Conservation (phyloP, 805 yeast genomes). For the Blastobotrys parvus region DNA sequence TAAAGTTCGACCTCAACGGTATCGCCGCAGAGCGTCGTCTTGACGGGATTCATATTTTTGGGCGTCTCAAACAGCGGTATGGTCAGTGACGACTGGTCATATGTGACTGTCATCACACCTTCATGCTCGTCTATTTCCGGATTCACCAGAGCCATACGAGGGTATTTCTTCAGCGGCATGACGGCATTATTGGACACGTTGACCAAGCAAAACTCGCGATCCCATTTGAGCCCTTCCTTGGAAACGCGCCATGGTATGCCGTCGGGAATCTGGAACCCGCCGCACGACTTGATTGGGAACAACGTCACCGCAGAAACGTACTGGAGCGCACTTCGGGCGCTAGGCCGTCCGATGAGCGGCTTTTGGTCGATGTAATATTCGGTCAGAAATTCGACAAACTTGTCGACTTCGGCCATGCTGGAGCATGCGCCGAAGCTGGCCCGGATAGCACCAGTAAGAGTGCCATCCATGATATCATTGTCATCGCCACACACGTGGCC, state of each 20-base stretch:
- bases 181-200: slow-evolving; percentile 24
- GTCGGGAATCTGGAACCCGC: slow-evolving; percentile 25
- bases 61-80: slow-evolving; percentile 6
- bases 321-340: background rate
- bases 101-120: background rate
- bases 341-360: background rate
- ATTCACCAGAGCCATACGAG: slow-evolving; percentile 30
- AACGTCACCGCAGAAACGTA: slow-evolving; percentile 23
- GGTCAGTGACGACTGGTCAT: slow-evolving; percentile 6
- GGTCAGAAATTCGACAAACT: slow-evolving; percentile 21
- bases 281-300: slow-evolving; percentile 40
- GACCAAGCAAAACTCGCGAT: slow-evolving; percentile 33
- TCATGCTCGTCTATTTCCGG: slow-evolving; percentile 23
- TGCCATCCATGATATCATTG: slow-evolving; percentile 31
- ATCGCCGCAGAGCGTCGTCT: slow-evolving; percentile 9
- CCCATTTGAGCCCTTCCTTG: slow-evolving; percentile 32
- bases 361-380: slow-evolving; percentile 21
- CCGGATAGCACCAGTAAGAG: slow-evolving; percentile 36
- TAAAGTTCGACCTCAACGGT: slow-evolving; percentile 2
- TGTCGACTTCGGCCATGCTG: slow-evolving; percentile 28
- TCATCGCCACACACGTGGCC: slow-evolving; percentile 40
- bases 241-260: slow-evolving; percentile 25
- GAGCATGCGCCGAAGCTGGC: slow-evolving; percentile 37
- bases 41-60: background rate
- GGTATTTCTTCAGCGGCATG: slow-evolving; percentile 29